phyloP scores from a whole-genome alignment of 257 asterid species.

The Salvia hispanica region DNA sequence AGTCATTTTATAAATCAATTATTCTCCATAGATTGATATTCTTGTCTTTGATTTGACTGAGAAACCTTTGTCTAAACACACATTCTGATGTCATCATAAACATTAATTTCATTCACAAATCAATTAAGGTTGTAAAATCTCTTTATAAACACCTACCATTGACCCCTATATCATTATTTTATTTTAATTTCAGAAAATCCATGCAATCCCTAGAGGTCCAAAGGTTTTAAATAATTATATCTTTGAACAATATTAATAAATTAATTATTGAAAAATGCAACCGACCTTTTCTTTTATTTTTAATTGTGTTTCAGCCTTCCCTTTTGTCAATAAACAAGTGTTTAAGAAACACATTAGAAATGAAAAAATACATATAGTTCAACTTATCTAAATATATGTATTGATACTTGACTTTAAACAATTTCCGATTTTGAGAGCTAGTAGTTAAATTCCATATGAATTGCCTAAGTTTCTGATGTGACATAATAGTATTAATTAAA shows the following conservation, averaged over 20 bases:
- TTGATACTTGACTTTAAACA: too few relatives aligned
- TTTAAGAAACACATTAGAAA: too few relatives aligned
- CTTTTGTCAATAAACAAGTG: too few relatives aligned
- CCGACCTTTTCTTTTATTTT: too few relatives aligned
- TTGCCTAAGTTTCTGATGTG: neutral
- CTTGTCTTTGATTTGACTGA: constrained; percentile 10
- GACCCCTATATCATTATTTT: neutral
- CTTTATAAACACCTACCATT: neutral
- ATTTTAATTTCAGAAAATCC: neutral
- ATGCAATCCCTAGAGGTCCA: neutral
- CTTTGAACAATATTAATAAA: neutral
- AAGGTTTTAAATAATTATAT: too few relatives aligned
- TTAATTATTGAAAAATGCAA: neutral
- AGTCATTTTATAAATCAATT: neutral
- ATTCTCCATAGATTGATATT: neutral
- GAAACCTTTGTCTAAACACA: neutral
- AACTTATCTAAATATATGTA: too few relatives aligned
- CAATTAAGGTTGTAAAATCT: constrained; percentile 9
- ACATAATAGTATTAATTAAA: neutral
- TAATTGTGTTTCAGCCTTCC: too few relatives aligned
- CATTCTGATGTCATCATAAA: neutral
- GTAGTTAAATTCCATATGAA: neutral
- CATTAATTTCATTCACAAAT: neutral
- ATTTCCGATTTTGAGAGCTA: too few relatives aligned
- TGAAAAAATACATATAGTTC: too few relatives aligned